Evolutionary conservation across 345 rosid species (phyloP), one percentile per base, ranked within the genome.

Genomic region (Nephelium lappaceum): DNA sequence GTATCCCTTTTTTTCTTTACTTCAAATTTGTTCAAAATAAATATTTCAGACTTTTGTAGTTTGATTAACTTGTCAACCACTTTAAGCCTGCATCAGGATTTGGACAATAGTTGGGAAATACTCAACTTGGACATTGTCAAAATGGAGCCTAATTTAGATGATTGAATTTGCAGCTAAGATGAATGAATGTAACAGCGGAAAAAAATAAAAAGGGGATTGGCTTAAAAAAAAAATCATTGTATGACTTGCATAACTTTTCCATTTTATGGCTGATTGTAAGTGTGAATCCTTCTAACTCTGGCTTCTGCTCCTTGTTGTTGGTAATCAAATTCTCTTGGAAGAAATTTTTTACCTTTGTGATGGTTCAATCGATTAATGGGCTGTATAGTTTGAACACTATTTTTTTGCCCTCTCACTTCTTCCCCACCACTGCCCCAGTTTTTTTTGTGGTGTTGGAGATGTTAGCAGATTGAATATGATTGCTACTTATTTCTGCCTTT

Each of bases 291-390:
- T 39, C 18, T n/a, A 21, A 51, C n/a, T 72, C 36, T 57, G 45
- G 76, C 61, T 14, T 49, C 14, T 15, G 25, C 8, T 27, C 2
- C 31, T 27, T 27, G 2, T 8, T 6, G 1, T 15, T 39, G 66
- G 11, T 39, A 47, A 47, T 70, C 10, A 14, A 25, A 23, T 24
- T 23, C 15, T 69, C 21, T 47, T 47, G 4, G 12, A 49, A 27
- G 42, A 51, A 51, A 27, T 16, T 71, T 12, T 55, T 19, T 38
- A 16, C 39, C 66, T 73, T 39, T 1, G 3, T 16, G 31, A 72
- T 39, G 66, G 11, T 39, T 72, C 49, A 58, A 58, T 72, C 76
- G 21, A n/a, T 41, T 61, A 57, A 21, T 39, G 25, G 47, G 49
- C 51, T 39, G n/a, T 72, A 58, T 58, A 3, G 49, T 41, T 3